phyloP scores from a whole-genome alignment of 164 flowering plant species.

The Hamamelis virginiana region DNA sequence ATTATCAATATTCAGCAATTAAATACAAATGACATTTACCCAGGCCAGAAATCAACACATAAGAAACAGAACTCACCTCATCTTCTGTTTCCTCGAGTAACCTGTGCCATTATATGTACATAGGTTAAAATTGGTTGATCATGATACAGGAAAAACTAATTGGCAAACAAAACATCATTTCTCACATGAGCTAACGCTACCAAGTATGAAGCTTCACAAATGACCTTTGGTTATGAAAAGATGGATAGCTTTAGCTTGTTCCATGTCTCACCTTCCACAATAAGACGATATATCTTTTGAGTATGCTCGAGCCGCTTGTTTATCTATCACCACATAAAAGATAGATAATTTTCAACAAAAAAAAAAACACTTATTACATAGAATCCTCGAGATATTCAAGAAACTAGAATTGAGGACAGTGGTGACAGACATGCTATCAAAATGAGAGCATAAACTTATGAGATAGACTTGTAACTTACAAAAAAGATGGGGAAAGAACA shows the following conservation, averaged over 20 bases:
- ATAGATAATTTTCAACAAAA: slow-evolving; percentile 1
- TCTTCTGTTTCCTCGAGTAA: slow-evolving; percentile 98
- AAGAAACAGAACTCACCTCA: slow-evolving; percentile 48
- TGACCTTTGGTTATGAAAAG: not conserved
- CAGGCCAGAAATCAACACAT: not conserved
- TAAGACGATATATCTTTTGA: slow-evolving; percentile 83
- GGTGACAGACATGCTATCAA: not conserved
- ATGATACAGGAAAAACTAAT: not conserved
- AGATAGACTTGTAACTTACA: too few relatives aligned
- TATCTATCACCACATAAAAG: slow-evolving; percentile 38
- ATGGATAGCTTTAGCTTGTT: not conserved
- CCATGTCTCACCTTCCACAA: slow-evolving; percentile 79
- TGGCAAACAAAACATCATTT: not conserved
- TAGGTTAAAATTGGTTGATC: slow-evolving; percentile 9
- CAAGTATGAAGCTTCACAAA: not conserved
- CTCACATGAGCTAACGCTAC: not conserved
- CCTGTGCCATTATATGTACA: slow-evolving; percentile 38
- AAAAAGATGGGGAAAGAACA: too few relatives aligned
- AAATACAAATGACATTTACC: not conserved
- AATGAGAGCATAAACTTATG: too few relatives aligned
- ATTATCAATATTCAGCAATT: not conserved
- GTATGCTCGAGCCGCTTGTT: slow-evolving; percentile 84
- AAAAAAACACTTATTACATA: not conserved
- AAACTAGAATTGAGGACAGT: not conserved
- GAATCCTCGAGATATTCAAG: too few relatives aligned